Evolutionary conservation across 345 rosid genomes (phyloP), one percentile per base, ranked within the genome.

Genomic region (Eucalyptus caleyi): DNA sequence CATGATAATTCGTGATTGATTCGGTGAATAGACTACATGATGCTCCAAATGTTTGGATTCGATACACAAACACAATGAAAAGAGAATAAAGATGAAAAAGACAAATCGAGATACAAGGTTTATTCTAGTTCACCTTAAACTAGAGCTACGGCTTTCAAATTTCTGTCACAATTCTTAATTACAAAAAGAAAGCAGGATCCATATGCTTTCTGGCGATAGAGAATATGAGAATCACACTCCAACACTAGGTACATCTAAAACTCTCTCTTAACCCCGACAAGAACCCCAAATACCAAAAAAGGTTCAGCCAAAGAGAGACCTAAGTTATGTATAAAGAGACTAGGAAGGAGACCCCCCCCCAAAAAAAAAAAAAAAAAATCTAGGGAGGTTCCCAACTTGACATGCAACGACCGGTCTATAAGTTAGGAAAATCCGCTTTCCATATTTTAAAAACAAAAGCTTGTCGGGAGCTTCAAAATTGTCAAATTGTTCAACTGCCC

Each of bases 11-110:
- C 44, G 7, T 18, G 81, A 18, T 32, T 69, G 44, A 69, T 34
- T 5, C 4, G 7, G 4, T 34, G 81, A 34, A 69, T 19, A 69
- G 44, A 37, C 7, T 11, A 34, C 81, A 34, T 3, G 13, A 34
- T 67, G 24, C 40, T 67, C 18, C 40, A 32, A 56, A 24, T 56
- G 1, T 1, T 56, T 0, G 1, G 62, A 56, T 56, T 56, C 6
- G 1, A 10, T 10, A 24, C 3, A 56, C 6, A 56, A 24, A 5
- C 30, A 56, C 27, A 24, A 24, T 0, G 0, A 56, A 56, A 4
- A 56, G 12, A 56, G 6, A 56, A 56, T 56, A 56, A 56, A 56
- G 30, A 1, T 10, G 30, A 56, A 3, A 56, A 56, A 23, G 62
- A 56, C 0, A 56, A 10, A 56, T 56, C 30, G 1, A 56, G 6